Evolutionary conservation across 2,329 filamentous ascomycete genomes (phyloP).

Genomic region (Ilyonectria robusta): DNA sequence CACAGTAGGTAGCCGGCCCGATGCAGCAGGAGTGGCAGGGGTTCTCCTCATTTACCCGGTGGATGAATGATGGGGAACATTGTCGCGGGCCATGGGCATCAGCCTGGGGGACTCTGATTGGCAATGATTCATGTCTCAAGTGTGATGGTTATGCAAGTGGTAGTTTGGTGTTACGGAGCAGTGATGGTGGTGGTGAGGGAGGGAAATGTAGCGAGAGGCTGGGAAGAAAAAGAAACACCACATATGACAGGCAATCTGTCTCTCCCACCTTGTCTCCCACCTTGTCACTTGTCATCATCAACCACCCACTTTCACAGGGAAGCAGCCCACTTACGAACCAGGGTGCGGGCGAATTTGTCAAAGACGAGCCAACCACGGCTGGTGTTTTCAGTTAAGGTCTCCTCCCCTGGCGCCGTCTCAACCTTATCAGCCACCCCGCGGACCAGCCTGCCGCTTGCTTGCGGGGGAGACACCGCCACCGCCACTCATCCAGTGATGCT

Average conservation of each 20-base stretch:
- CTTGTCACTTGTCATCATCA: neutral
- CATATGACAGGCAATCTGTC: neutral
- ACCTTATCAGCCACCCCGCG: slow-evolving; percentile 46
- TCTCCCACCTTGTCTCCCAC: too few relatives aligned
- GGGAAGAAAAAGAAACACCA: too few relatives aligned
- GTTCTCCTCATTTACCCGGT: neutral
- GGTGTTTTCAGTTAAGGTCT: slow-evolving; percentile 15
- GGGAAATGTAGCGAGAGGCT: too few relatives aligned
- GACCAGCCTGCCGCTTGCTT: slow-evolving; percentile 27
- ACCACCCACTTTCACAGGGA: slow-evolving; percentile 6
- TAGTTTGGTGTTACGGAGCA: too few relatives aligned
- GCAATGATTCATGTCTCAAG: too few relatives aligned
- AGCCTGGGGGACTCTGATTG: too few relatives aligned
- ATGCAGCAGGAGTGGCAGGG: neutral
- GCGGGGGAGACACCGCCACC: slow-evolving; percentile 14
- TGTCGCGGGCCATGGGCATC: too few relatives aligned
- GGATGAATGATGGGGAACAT: neutral
- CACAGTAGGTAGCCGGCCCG: neutral
- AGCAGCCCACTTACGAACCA: slow-evolving; percentile 4
- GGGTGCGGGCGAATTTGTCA: neutral
- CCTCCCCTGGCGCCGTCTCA: slow-evolving; percentile 34
- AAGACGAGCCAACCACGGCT: slow-evolving; percentile 10
- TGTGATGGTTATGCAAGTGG: too few relatives aligned
- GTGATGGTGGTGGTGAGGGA: too few relatives aligned
- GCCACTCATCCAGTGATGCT: neutral